These are phyloP conservation scores for Fusarium ambrosium DNA, from an alignment of 2,329 filamentous ascomycete genomes.

Conservation along the genomic window DNA sequence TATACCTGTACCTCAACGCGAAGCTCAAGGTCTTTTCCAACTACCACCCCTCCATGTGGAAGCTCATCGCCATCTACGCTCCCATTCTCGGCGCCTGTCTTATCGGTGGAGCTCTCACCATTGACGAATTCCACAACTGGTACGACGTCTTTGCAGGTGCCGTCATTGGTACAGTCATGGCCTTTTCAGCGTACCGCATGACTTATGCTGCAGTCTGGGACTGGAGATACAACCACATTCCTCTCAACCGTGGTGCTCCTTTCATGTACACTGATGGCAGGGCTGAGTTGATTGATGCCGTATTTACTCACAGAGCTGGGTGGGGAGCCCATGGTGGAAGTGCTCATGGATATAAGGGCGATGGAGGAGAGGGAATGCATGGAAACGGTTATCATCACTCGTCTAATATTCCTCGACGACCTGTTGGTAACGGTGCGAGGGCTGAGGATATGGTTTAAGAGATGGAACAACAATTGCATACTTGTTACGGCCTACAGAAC, in stretches of 20 bases:
- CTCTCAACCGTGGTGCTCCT: conserved; percentile 69
- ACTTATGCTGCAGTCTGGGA: conserved; percentile 78
- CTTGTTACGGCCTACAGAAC: no score
- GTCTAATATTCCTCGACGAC: conserved; percentile 32
- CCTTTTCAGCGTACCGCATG: conserved; percentile 74
- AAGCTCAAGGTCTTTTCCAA: conserved; percentile 79
- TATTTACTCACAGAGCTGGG: conserved; percentile 71
- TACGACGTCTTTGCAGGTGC: conserved; percentile 77
- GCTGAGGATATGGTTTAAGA: conserved; percentile 36
- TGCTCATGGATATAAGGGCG: conserved; percentile 25
- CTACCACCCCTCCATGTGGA: conserved; percentile 77
- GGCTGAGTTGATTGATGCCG: conserved; percentile 64
- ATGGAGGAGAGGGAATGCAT: conserved; percentile 33
- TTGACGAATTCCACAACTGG: conserved; percentile 77
- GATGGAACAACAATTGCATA: not conserved
- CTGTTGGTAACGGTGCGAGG: conserved; percentile 19
- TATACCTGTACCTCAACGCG: conserved; percentile 78
- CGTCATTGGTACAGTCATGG: conserved; percentile 72
- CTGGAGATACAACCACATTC: conserved; percentile 77
- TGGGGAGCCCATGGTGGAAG: conserved; percentile 62
- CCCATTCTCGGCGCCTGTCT: conserved; percentile 72
- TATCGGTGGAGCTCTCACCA: conserved; percentile 72
- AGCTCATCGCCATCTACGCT: conserved; percentile 68
- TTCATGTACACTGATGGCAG: conserved; percentile 64
- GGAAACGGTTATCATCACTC: conserved; percentile 21